phyloP scores from a whole-genome alignment of 2,329 filamentous ascomycete genomes.

The Dactylonectria estremocensis region DNA sequence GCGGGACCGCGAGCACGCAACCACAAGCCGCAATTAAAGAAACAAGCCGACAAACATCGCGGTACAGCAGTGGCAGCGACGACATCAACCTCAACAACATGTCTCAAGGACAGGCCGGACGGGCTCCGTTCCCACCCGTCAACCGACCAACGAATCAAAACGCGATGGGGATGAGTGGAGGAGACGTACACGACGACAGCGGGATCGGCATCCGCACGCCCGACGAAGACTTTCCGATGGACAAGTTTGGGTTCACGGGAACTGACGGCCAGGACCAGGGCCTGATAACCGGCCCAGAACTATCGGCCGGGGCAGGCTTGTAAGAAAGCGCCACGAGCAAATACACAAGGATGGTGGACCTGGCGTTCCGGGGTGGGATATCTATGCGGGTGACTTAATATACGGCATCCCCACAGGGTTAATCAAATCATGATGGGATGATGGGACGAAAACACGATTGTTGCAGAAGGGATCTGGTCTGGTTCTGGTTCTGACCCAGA shows the following conservation, averaged over 20 bases:
- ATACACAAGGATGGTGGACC: slow-evolving; percentile 20
- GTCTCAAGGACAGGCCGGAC: slow-evolving; percentile 64
- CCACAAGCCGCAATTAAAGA: slow-evolving; percentile 56
- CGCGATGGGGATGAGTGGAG: slow-evolving; percentile 53
- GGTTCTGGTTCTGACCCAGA: slow-evolving; percentile 24
- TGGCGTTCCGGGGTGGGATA: slow-evolving; percentile 45
- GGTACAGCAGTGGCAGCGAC: slow-evolving; percentile 63
- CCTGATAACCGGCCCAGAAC: slow-evolving; percentile 52
- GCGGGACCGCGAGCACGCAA: slow-evolving; percentile 47
- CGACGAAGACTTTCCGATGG: slow-evolving; percentile 75
- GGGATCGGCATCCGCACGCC: slow-evolving; percentile 81
- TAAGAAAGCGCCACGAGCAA: slow-evolving; percentile 29
- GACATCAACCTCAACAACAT: slow-evolving; percentile 62
- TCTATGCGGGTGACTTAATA: slow-evolving; percentile 45
- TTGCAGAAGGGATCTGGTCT: slow-evolving; percentile 32
- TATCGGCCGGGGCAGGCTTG: slow-evolving; percentile 42
- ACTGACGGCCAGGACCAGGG: slow-evolving; percentile 54
- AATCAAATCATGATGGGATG: slow-evolving; percentile 51
- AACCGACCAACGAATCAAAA: slow-evolving; percentile 62
- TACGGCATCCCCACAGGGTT: slow-evolving; percentile 41
- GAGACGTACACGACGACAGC: slow-evolving; percentile 77
- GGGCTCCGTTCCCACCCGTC: slow-evolving; percentile 65
- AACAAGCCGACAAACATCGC: slow-evolving; percentile 52
- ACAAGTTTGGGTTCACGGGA: slow-evolving; percentile 68
- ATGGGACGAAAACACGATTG: slow-evolving; percentile 53